Conservation (phyloP, 192 early-diverging fungal genomes). For the Diversispora epigaea region DNA sequence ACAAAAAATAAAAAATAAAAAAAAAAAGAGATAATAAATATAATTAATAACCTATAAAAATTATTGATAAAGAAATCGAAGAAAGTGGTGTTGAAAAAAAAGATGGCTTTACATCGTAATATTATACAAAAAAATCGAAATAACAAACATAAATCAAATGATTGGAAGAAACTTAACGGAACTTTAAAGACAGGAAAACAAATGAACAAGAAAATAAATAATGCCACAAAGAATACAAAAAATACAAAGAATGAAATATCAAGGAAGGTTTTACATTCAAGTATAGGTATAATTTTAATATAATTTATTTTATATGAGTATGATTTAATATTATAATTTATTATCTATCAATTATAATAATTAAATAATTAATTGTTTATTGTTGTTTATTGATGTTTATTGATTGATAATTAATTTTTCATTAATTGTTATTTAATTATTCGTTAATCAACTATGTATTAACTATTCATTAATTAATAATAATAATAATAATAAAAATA, state of each 20-base stretch:
- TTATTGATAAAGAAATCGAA: too few relatives aligned
- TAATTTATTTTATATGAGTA: not conserved
- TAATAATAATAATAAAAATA: not conserved
- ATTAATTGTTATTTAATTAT: too few relatives aligned
- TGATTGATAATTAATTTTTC: too few relatives aligned
- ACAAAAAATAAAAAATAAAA: too few relatives aligned
- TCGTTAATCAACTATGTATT: not conserved
- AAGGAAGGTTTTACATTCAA: conserved; percentile 45
- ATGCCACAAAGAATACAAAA: not conserved
- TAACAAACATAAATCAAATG: not conserved
- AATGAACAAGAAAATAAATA: not conserved
- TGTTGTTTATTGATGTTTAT: too few relatives aligned
- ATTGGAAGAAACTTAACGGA: not conserved
- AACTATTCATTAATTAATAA: not conserved
- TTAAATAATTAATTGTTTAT: not conserved
- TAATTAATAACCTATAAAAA: too few relatives aligned
- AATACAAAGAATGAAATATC: conserved; percentile 41
- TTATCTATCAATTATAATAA: not conserved
- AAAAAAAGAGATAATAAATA: too few relatives aligned
- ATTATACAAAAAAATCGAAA: not conserved
- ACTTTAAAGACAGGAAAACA: not conserved
- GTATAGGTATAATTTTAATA: conserved; percentile 38
- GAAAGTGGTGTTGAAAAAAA: too few relatives aligned
- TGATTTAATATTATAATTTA: not conserved
- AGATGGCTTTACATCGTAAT: conserved; percentile 18